These are phyloP conservation scores for Symbiodinium pilosum DNA, from an alignment of 73 alveolate genomes.

Conservation along the genomic window DNA sequence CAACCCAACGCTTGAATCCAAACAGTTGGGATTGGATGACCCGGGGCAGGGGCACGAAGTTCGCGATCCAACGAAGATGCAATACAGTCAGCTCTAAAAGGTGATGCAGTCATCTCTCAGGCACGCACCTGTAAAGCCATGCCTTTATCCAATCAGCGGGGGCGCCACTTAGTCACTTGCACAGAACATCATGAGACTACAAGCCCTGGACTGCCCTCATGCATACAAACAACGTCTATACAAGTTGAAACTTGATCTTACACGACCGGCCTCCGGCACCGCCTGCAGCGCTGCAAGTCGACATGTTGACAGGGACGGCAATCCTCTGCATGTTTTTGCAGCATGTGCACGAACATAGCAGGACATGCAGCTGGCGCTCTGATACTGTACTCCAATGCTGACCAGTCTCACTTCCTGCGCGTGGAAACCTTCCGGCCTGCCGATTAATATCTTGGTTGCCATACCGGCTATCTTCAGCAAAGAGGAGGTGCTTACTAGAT, in stretches of 20 bases:
- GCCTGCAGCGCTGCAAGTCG: neutral
- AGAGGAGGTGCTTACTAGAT: too few relatives aligned
- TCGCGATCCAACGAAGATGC: neutral
- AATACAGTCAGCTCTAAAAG: neutral
- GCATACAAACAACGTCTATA: neutral
- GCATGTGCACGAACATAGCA: too few relatives aligned
- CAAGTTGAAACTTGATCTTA: too few relatives aligned
- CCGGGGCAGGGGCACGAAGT: too few relatives aligned
- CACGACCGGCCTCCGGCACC: too few relatives aligned
- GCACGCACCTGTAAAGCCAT: neutral
- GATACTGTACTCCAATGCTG: neutral
- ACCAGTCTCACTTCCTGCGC: neutral
- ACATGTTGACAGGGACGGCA: neutral
- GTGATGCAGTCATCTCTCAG: neutral
- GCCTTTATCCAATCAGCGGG: neutral
- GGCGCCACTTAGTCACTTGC: too few relatives aligned
- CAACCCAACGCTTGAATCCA: too few relatives aligned
- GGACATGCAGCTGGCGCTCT: too few relatives aligned
- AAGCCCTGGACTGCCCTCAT: neutral
- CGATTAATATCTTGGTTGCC: too few relatives aligned
- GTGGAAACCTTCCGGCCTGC: constrained; percentile 10
- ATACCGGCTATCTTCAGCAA: too few relatives aligned
- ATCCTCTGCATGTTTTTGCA: neutral
- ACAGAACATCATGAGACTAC: too few relatives aligned
- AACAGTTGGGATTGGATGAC: too few relatives aligned